Evolutionary conservation across 2,329 filamentous ascomycete species (phyloP).

Genomic region (Coleophoma cylindrospora): DNA sequence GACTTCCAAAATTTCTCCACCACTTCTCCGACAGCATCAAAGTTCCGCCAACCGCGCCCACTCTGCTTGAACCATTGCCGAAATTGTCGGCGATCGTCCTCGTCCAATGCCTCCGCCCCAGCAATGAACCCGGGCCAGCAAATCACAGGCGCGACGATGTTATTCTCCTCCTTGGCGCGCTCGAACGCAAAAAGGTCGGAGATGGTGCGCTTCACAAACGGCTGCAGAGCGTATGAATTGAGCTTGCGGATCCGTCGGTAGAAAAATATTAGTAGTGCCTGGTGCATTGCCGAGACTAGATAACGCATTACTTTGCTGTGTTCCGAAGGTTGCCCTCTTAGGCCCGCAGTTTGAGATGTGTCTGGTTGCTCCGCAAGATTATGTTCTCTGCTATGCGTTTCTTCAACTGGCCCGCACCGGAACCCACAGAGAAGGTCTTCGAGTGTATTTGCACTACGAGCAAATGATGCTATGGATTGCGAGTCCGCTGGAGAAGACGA

Average conservation of each 20-base stretch:
- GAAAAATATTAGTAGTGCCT: neutral
- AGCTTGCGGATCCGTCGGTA: constrained; percentile 1
- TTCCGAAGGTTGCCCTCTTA: too few relatives aligned
- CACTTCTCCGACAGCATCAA: neutral
- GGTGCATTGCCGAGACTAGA: constrained; percentile 1
- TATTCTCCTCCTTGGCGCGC: neutral
- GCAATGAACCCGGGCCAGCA: constrained; percentile 1
- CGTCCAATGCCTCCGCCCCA: neutral
- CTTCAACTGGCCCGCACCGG: neutral
- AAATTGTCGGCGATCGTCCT: neutral
- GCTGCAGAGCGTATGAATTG: neutral
- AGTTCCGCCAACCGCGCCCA: neutral
- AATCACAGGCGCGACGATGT: neutral
- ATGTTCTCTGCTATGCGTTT: neutral
- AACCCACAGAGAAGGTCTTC: neutral
- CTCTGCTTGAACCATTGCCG: constrained; percentile 1
- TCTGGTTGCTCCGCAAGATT: neutral
- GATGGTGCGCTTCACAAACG: neutral
- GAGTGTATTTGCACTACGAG: neutral
- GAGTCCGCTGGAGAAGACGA: neutral
- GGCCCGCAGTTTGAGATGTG: too few relatives aligned
- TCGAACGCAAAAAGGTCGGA: neutral
- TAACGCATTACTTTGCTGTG: neutral
- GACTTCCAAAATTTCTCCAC: constrained; percentile 1
- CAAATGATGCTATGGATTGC: neutral